phyloP scores from a whole-genome alignment of 2,329 filamentous ascomycete species.

The Stagonosporopsis cucurbitacearum region DNA sequence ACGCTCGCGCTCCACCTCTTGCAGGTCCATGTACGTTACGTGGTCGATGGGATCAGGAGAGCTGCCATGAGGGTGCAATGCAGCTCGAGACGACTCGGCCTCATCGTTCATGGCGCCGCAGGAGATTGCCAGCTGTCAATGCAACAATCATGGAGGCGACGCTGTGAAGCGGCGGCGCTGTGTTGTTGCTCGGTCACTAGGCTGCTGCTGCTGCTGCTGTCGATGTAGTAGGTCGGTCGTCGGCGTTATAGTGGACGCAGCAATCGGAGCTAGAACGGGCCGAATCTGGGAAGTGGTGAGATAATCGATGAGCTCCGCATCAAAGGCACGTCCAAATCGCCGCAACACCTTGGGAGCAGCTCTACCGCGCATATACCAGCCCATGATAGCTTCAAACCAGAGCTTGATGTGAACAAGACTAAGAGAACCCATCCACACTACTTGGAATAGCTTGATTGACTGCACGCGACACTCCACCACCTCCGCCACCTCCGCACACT shows the following conservation, averaged over 20 bases:
- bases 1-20: slow-evolving; percentile 29
- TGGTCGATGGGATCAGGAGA: slow-evolving; percentile 24
- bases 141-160: slow-evolving; percentile 39
- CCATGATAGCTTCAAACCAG: slow-evolving; percentile 10
- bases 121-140: slow-evolving; percentile 13
- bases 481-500: slow-evolving; percentile 31
- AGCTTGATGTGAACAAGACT: not conserved
- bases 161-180: slow-evolving; percentile 11
- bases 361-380: not conserved
- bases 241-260: slow-evolving; percentile 5
- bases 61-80: slow-evolving; percentile 27
- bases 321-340: slow-evolving; percentile 8
- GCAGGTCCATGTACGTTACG: slow-evolving; percentile 22
- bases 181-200: slow-evolving; percentile 8
- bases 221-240: slow-evolving; percentile 8
- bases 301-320: slow-evolving; percentile 43
- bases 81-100: slow-evolving; percentile 46
- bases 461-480: slow-evolving; percentile 29
- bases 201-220: slow-evolving; percentile 24
- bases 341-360: slow-evolving; percentile 7
- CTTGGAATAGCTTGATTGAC: not conserved
- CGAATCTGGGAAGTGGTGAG: slow-evolving; percentile 40
- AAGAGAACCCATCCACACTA: too few relatives aligned
- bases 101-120: slow-evolving; percentile 50
- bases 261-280: slow-evolving; percentile 10